Conservation (phyloP, 2,329 filamentous ascomycete genomes). For the Chaetomiaceae sp. region DNA sequence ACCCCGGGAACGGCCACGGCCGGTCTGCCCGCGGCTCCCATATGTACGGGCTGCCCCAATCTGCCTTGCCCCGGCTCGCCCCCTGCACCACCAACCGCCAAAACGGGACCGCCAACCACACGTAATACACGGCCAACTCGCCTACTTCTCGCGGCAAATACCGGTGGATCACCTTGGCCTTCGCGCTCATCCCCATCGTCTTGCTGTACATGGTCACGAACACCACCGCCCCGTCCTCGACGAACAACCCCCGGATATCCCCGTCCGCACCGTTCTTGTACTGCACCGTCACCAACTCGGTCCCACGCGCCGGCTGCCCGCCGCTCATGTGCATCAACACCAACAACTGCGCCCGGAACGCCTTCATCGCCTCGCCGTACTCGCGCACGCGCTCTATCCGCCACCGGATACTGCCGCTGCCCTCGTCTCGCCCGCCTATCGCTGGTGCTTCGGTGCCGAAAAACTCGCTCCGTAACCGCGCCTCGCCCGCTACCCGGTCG, state of each 20-base stretch:
- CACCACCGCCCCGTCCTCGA: slow-evolving; percentile 3
- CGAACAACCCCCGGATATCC: background rate
- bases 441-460: too few relatives aligned
- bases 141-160: slow-evolving; percentile 27
- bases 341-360: slow-evolving; percentile 8
- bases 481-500: too few relatives aligned
- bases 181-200: slow-evolving; percentile 20
- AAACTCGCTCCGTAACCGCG: too few relatives aligned
- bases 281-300: slow-evolving; percentile 2
- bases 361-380: too few relatives aligned
- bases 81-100: slow-evolving; percentile 4
- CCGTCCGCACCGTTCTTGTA: slow-evolving; percentile 3
- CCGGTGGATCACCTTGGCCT: slow-evolving; percentile 28
- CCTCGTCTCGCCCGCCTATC: too few relatives aligned
- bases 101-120: slow-evolving; percentile 27
- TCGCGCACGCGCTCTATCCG: too few relatives aligned
- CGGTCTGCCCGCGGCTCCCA: slow-evolving; percentile 6
- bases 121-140: slow-evolving; percentile 27
- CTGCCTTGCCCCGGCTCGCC: background rate
- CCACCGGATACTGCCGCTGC: too few relatives aligned
- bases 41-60: slow-evolving; percentile 1
- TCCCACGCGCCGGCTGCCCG: slow-evolving; percentile 2
- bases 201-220: slow-evolving; percentile 27
- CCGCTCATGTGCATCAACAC: slow-evolving; percentile 9
- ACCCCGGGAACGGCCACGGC: background rate